These are phyloP conservation scores for Phanerochaete sordida DNA, from an alignment of 768 basidiomycete genomes.

Conservation along the genomic window DNA sequence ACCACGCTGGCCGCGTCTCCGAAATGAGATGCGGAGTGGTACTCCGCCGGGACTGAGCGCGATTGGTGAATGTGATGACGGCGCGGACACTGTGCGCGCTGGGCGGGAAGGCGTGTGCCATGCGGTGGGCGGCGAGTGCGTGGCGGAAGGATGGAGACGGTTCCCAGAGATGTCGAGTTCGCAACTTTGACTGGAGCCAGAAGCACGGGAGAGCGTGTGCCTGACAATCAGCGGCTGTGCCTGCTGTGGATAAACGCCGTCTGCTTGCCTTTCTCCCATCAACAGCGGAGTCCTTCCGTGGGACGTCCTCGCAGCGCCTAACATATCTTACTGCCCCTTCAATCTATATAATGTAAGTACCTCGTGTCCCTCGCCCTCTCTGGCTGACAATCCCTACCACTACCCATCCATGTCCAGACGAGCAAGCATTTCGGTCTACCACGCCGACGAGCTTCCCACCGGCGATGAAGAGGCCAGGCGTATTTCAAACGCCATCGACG, in stretches of 20 bases:
- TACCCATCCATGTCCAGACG: not conserved
- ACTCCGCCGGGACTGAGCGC: not conserved
- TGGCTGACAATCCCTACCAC: not conserved
- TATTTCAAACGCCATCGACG: conserved; percentile 15
- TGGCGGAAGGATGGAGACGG: not conserved
- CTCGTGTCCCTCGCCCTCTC: not conserved
- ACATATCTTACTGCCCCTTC: not conserved
- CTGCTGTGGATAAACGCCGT: conserved; percentile 5
- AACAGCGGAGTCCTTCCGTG: conserved; percentile 11
- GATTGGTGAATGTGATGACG: not conserved
- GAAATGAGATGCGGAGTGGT: too few relatives aligned
- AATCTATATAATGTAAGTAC: conserved; percentile 5
- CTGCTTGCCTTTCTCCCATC: conserved; percentile 1
- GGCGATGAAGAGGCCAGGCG: conserved; percentile 14
- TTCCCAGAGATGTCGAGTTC: conserved; percentile 1
- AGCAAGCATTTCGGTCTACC: not conserved
- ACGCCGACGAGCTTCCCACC: not conserved
- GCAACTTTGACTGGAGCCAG: conserved; percentile 1
- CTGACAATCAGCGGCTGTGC: conserved; percentile 19
- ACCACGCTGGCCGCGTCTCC: too few relatives aligned
- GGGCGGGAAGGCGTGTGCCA: not conserved
- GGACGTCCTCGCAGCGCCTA: conserved; percentile 1
- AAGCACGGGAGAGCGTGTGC: conserved; percentile 7
- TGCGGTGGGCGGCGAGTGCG: conserved; percentile 1
- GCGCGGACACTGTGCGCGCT: not conserved